Percentiles rank a stretch among this genome's conserved stretches.
These are phyloP conservation scores for Myxozyma lipomycoides DNA, from an alignment of 805 yeast species.

Conservation along the genomic window DNA sequence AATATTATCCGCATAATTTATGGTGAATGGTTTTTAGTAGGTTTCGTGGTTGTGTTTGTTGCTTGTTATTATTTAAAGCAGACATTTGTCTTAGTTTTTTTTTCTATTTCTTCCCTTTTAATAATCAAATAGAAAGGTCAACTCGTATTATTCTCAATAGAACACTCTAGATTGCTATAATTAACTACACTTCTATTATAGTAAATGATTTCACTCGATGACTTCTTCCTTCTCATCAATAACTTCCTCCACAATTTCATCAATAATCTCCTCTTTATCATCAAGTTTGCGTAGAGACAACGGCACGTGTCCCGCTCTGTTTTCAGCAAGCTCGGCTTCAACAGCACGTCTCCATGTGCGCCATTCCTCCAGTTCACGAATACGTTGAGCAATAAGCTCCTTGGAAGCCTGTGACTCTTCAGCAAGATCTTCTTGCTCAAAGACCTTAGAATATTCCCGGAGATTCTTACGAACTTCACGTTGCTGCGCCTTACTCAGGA, in stretches of 20 bases:
- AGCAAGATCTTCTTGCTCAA: conserved; percentile 93
- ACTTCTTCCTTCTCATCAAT: conserved; percentile 49
- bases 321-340: conserved; percentile 45
- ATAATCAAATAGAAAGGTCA: background rate
- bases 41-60: background rate
- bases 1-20: background rate
- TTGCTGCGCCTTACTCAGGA: conserved; percentile 71
- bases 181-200: too few species aligned
- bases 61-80: background rate
- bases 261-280: conserved; percentile 56
- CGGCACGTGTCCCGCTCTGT: conserved; percentile 44
- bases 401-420: conserved; percentile 89
- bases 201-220: conserved; percentile 34
- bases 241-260: conserved; percentile 63
- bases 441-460: conserved; percentile 84
- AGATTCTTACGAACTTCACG: conserved; percentile 88
- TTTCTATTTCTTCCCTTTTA: background rate
- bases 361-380: conserved; percentile 83
- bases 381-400: conserved; percentile 81
- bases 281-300: conserved; percentile 35
- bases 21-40: background rate
- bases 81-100: background rate
- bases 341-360: conserved; percentile 62
- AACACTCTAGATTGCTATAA: too few species aligned
- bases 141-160: too few species aligned